Conservation (phyloP, 345 rosid genomes). For the Lagerstroemia speciosa region DNA sequence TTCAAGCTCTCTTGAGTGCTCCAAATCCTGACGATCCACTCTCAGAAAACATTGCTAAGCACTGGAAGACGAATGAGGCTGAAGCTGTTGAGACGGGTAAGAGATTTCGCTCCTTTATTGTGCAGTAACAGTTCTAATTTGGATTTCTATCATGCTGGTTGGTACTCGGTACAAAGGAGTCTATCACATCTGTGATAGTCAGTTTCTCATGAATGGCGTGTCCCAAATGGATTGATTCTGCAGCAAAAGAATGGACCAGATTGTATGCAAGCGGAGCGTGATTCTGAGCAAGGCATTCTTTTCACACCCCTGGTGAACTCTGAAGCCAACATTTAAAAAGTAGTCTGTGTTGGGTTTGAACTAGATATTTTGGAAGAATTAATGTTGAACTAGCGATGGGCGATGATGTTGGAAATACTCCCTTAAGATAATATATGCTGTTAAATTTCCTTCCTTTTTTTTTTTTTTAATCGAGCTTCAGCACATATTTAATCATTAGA, state of each 20-base stretch:
- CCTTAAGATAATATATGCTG: not conserved
- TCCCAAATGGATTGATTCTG: slow-evolving; percentile 4
- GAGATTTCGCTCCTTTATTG: not conserved
- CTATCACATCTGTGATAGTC: not conserved
- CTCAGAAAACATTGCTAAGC: slow-evolving; percentile 97
- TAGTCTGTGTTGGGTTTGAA: not conserved
- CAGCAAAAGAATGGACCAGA: slow-evolving; percentile 99
- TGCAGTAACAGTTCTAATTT: not conserved
- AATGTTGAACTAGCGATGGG: not conserved
- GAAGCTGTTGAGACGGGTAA: slow-evolving; percentile 99
- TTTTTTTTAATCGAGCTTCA: not conserved
- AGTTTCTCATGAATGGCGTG: not conserved
- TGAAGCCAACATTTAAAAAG: not conserved
- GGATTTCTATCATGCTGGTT: not conserved
- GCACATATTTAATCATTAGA: not conserved
- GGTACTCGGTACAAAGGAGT: not conserved
- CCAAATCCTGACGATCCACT: slow-evolving; percentile 99
- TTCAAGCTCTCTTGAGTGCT: slow-evolving; percentile 96
- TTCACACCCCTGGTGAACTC: not conserved
- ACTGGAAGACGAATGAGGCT: slow-evolving; percentile 90
- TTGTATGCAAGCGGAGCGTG: slow-evolving; percentile 82
- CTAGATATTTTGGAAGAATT: not conserved
- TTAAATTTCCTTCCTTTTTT: too few relatives aligned
- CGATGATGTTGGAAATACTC: not conserved
- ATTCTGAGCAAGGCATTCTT: slow-evolving; percentile 6